Evolutionary conservation across 768 basidiomycete species (phyloP).

Genomic region (Suillus ampliporus): DNA sequence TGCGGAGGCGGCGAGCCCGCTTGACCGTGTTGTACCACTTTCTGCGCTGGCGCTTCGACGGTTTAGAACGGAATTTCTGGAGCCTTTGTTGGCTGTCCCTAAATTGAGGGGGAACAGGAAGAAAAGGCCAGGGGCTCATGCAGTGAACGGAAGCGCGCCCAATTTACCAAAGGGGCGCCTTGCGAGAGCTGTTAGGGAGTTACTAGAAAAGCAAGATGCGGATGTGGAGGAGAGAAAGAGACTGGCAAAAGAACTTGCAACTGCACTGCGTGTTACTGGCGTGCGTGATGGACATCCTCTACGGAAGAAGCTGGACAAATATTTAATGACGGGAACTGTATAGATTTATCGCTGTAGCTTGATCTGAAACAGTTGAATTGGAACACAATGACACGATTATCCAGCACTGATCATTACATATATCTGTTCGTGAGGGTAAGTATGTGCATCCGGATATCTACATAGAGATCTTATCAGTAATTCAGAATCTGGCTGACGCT

Average conservation of each 20-base stretch:
- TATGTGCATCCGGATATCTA: not conserved
- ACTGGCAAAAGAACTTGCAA: conserved; percentile 57
- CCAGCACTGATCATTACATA: not conserved
- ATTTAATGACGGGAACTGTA: conserved; percentile 31
- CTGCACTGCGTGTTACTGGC: conserved; percentile 56
- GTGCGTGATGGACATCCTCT: conserved; percentile 69
- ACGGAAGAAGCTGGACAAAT: conserved; percentile 71
- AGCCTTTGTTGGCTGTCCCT: conserved; percentile 70
- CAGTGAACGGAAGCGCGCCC: conserved; percentile 44
- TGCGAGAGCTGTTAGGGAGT: conserved; percentile 67
- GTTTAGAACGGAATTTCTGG: conserved; percentile 75
- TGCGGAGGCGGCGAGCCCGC: conserved; percentile 75
- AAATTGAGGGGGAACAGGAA: conserved; percentile 58
- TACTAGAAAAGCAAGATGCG: conserved; percentile 59
- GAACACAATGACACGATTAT: not conserved
- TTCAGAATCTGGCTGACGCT: conserved; percentile 42
- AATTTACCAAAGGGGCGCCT: conserved; percentile 64
- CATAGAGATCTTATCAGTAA: not conserved
- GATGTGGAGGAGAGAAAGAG: conserved; percentile 51
- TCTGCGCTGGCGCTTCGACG: conserved; percentile 69
- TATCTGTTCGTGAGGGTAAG: not conserved
- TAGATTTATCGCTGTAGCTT: not conserved
- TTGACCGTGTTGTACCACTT: conserved; percentile 69
- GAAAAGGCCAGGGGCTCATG: conserved; percentile 55
- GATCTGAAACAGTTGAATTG: not conserved